Evolutionary conservation across 257 asterid species (phyloP), one percentile per base, ranked within the genome.

Genomic region (Osmanthus fragrans): DNA sequence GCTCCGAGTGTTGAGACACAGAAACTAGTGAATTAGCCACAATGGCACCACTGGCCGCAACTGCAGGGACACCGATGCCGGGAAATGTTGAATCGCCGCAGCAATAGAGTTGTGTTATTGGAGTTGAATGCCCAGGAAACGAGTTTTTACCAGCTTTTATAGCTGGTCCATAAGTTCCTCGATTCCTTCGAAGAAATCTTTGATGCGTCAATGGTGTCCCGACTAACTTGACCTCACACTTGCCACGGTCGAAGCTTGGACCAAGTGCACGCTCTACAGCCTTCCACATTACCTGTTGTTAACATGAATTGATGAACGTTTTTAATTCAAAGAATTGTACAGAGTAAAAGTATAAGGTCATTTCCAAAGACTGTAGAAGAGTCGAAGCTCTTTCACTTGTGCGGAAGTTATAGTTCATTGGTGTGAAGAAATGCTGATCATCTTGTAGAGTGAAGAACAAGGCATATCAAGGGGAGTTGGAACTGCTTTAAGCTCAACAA

Each of bases 1-100:
- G 97, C 69, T 89, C 88, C 0, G 96, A 85, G 80, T 92, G 99
- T 79, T 91, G 90, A 72, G 96, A 82, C 60, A 94, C 98, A 1
- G 99, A 91, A 82, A 94, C 99, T 1, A 94, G 90, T 23, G 98
- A 82, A 67, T 94, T 94, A 6, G 98, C 99, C 49, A 94, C 99
- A 72, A 94, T 94, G 83, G 99, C 98, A 67, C 99, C 99, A 85
- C 99, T 92, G 37, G 99, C 98, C 33, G 99, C 99, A 81, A 94
- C 99, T 8, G 98, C 99, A 75, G 99, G 99, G 18, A 94, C 98
- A 29, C 99, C 98, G 0, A 94, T 94, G 23, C 99, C 99, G 0
- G 99, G 99, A 74, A 94, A 94, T 73, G 99, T 94, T n/a, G 99
- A 94, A 84, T 94, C 99, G 58, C 99, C 99, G 54, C 99, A 94